Base-by-base conservation (phyloP, 2,329 filamentous ascomycete genomes). In the Xylariomycetidae sp. region DNA sequence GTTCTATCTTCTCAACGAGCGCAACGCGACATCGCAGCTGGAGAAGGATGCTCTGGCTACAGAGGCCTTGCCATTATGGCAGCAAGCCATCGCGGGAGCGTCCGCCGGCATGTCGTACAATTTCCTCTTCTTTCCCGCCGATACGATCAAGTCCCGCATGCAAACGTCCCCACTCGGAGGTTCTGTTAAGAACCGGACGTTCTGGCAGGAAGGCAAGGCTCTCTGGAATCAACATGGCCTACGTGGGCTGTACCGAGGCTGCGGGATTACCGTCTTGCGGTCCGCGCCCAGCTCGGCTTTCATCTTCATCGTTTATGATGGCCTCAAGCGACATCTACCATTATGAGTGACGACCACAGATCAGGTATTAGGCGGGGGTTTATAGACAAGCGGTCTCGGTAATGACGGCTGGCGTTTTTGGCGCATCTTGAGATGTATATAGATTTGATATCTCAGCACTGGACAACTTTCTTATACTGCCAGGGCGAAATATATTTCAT, bases 111-210 rank as follows among this genome's bases (percentile, higher is more conserved):
- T 96, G 66, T 82, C 80, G 22, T 98, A 98, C 66, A 98, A 98
- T 59, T 97, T 97, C 57, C 66, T 94, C 15, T 96, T 97, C 69
- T 98, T 92, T 58, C 92, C 92, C 0, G 92, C 92, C 31, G 92
- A 98, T 58, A 98, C 92, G 1, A 84, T 98, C 67, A 98, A 98
- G 66, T 94, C 86, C 13, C 80, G 90, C 30, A 95, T 98, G 82
- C 92, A 98, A 64, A 98, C 92, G 0, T 75, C 84, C 33, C 82
- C 88, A 5, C 68, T 87, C 27, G 74, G 72, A 19, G 66, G 69
- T 7, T 63, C 67, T 15, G 67, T 66, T 3, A 38, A 65, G 35
- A 72, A 73, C 33, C 74, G 74, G 26, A 82, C 79, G 0, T 97
- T 98, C 53, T 75, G 72, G 64, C 67, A 72, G 23, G 88, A 94